These are phyloP conservation scores for Chalaropsis thielavioides DNA, from an alignment of 2,329 filamentous ascomycete species.

Conservation along the genomic window DNA sequence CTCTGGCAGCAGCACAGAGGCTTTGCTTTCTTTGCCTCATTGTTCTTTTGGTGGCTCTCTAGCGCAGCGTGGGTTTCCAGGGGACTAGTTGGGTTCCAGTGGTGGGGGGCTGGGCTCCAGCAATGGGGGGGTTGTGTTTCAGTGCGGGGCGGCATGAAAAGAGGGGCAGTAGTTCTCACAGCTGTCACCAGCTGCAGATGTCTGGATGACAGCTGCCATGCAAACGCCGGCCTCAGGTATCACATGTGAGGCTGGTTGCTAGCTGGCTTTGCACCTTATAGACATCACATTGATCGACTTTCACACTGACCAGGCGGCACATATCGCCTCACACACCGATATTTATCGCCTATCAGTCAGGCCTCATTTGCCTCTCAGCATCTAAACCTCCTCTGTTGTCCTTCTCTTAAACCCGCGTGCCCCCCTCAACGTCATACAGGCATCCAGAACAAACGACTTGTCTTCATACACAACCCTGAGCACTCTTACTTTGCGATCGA, in stretches of 20 bases:
- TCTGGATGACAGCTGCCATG: background rate
- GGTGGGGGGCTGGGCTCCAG: background rate
- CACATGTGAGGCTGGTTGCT: background rate
- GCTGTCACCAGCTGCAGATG: background rate
- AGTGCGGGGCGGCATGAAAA: background rate
- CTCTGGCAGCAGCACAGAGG: background rate
- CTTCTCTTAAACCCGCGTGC: background rate
- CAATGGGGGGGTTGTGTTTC: background rate
- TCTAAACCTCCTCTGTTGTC: background rate
- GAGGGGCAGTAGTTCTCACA: background rate
- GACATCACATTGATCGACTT: no score
- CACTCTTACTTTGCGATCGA: constrained; percentile 18
- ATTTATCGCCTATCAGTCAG: background rate
- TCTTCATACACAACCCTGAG: constrained; percentile 16
- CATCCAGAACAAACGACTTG: constrained; percentile 1
- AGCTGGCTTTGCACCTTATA: no score
- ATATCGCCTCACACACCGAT: no score
- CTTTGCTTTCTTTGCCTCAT: background rate
- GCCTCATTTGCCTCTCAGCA: background rate
- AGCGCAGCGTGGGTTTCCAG: background rate
- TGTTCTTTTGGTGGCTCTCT: no score
- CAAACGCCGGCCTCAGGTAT: background rate
- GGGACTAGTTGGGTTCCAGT: background rate
- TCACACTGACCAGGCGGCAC: no score
- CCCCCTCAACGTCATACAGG: background rate